phyloP scores from a whole-genome alignment of 495 filamentous ascomycete species.

The Penicillium simplicissimum region DNA sequence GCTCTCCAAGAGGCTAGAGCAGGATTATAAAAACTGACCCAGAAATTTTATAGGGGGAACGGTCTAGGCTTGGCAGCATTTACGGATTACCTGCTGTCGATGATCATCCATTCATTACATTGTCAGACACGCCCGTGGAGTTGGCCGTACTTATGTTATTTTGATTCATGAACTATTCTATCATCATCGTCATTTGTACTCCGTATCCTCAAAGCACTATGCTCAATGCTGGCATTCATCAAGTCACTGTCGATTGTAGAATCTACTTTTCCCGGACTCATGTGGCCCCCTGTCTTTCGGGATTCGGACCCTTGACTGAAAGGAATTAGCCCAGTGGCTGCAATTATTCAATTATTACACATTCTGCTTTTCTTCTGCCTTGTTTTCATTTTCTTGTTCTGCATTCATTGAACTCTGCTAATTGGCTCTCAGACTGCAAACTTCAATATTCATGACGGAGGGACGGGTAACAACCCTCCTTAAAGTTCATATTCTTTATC shows the following conservation, averaged over 20 bases:
- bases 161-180: background rate
- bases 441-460: constrained; percentile 1
- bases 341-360: background rate
- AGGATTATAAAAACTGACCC: background rate
- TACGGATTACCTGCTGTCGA: background rate
- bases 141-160: background rate
- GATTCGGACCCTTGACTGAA: constrained; percentile 23
- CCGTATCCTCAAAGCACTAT: too few relatives aligned
- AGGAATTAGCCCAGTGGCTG: background rate
- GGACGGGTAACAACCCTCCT: background rate
- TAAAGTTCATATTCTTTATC: background rate
- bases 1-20: background rate
- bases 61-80: background rate
- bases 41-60: background rate
- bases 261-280: background rate
- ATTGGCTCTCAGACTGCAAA: background rate
- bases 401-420: background rate
- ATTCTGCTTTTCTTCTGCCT: constrained; percentile 1
- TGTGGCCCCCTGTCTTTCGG: constrained; percentile 22
- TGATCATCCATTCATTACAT: background rate
- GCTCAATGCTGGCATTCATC: too few relatives aligned
- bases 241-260: background rate
- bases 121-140: too few relatives aligned
- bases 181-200: background rate
- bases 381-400: background rate